Percentiles rank a stretch among this genome's conserved stretches.
phyloP scores from a whole-genome alignment of 1,284 basidiomycete species.

The Fereydounia khargensis region DNA sequence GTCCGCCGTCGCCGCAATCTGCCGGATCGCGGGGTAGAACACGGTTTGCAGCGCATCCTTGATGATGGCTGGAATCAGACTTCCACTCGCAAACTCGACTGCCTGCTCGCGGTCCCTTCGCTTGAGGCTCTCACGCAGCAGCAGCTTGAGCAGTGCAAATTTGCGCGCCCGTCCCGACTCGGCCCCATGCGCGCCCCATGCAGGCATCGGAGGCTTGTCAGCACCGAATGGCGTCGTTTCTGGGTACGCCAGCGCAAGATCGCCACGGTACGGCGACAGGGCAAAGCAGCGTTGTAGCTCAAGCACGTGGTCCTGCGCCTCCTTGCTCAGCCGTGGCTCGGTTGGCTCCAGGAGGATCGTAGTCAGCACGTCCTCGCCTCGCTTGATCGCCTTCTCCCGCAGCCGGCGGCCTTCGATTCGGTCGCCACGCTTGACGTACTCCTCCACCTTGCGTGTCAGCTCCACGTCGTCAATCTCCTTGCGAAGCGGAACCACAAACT shows the following conservation, averaged over 20 bases:
- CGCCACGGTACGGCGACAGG: conserved; percentile 44
- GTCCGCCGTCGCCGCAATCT: conserved; percentile 37
- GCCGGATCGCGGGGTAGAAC: conserved; percentile 45
- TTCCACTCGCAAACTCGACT: conserved; percentile 43
- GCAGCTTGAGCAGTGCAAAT: conserved; percentile 51
- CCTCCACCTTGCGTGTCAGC: conserved; percentile 47
- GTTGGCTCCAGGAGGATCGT: conserved; percentile 40
- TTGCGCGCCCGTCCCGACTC: conserved; percentile 44
- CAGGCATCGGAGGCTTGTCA: conserved; percentile 20
- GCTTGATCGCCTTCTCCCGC: conserved; percentile 26
- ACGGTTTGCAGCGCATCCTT: conserved; percentile 50
- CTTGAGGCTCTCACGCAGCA: conserved; percentile 46
- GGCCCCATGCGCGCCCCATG: conserved; percentile 31
- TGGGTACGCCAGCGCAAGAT: conserved; percentile 45
- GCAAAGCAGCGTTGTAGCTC: conserved; percentile 49
- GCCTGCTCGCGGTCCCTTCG: conserved; percentile 50
- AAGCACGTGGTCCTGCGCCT: conserved; percentile 32
- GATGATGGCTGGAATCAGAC: conserved; percentile 45
- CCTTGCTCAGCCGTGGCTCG: conserved; percentile 24
- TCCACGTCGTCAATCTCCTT: conserved; percentile 46
- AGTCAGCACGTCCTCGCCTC: conserved; percentile 51
- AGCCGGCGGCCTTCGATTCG: conserved; percentile 39
- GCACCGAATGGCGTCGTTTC: conserved; percentile 33
- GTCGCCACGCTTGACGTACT: conserved; percentile 49
- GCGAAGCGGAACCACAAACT: conserved; percentile 45